Conservation (phyloP, 352 stramenopile species). For the Globisporangium barbulae region DNA sequence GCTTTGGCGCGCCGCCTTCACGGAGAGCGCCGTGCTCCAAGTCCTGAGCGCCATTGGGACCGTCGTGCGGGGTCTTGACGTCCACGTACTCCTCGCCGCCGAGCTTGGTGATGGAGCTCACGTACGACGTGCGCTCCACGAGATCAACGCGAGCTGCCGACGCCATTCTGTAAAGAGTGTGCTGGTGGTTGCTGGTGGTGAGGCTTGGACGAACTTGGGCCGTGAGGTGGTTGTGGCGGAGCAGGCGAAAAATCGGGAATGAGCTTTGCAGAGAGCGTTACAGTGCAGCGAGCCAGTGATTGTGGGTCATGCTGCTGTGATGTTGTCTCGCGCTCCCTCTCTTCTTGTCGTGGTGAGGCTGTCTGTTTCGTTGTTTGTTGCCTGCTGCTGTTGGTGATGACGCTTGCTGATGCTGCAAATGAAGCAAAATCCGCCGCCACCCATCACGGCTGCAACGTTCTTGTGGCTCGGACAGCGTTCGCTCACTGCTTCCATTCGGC, state of each 20-base stretch:
- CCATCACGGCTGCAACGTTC: neutral
- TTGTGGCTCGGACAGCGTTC: neutral
- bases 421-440: neutral
- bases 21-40: conserved; percentile 39
- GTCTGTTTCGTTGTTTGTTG: neutral
- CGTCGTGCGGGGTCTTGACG: conserved; percentile 2
- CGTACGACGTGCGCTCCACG: conserved; percentile 10
- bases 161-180: neutral
- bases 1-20: conserved; percentile 27
- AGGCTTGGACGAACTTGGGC: neutral
- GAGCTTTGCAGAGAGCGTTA: neutral
- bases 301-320: neutral
- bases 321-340: neutral
- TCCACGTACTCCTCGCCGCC: neutral
- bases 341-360: neutral
- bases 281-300: neutral
- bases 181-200: neutral
- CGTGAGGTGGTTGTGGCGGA: neutral
- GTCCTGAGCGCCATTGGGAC: conserved; percentile 8
- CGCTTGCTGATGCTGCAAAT: neutral
- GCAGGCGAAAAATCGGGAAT: neutral
- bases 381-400: neutral
- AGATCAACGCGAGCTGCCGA: conserved; percentile 2
- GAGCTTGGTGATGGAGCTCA: conserved; percentile 3
- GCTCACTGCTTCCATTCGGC: neutral